Conservation (phyloP, 2,329 filamentous ascomycete species). For the Decorospora gaudefroyi region DNA sequence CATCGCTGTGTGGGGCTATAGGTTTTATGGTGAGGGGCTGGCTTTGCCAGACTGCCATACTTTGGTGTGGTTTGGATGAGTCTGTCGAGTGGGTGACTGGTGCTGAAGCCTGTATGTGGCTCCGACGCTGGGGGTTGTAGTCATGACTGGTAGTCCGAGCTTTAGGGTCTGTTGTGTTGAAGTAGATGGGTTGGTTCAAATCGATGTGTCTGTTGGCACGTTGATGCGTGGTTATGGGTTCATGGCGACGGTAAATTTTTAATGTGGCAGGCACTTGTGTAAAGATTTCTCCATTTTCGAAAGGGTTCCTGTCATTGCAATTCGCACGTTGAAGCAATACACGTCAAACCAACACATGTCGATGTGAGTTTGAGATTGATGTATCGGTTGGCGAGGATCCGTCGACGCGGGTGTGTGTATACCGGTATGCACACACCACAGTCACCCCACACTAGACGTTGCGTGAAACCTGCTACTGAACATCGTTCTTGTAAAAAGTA, state of each 20-base stretch:
- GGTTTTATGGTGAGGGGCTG: background rate
- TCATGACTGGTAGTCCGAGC: slow-evolving; percentile 1
- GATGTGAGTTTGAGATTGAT: too few relatives aligned
- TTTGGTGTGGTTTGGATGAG: background rate
- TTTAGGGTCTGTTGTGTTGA: background rate
- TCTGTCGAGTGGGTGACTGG: background rate
- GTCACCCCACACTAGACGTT: background rate
- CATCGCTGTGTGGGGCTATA: slow-evolving; percentile 2
- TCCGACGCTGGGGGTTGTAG: slow-evolving; percentile 4
- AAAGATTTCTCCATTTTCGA: too few relatives aligned
- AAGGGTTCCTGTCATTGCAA: too few relatives aligned
- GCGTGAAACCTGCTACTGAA: background rate
- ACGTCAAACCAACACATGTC: too few relatives aligned
- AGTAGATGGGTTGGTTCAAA: background rate
- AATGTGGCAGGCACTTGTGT: background rate
- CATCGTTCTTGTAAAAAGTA: background rate
- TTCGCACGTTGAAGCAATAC: too few relatives aligned
- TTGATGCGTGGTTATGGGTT: too few relatives aligned
- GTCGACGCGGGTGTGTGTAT: background rate
- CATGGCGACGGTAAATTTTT: too few relatives aligned
- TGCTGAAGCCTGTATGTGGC: slow-evolving; percentile 8
- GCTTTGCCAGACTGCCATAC: background rate
- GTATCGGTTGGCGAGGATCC: too few relatives aligned
- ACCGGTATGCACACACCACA: background rate
- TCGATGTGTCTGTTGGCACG: too few relatives aligned